Percentiles rank a stretch among this genome's conserved stretches.
Evolutionary conservation across 1,284 basidiomycete genomes (phyloP).

Genomic region (Papiliotrema nemorosa): DNA sequence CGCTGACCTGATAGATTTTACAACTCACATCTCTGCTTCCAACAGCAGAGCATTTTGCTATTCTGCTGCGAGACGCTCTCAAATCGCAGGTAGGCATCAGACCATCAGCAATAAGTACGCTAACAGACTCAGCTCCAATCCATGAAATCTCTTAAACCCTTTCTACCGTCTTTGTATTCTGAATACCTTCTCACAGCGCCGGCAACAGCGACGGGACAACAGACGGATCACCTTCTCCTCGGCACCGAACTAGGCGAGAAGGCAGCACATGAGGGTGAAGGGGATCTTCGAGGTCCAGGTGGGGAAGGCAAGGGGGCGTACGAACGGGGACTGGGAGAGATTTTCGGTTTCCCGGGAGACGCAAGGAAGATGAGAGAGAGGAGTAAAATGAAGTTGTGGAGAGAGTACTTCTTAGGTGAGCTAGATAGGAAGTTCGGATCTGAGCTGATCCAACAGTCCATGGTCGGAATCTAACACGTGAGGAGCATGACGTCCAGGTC

Average conservation of each 20-base stretch:
- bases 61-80: conserved; percentile 80
- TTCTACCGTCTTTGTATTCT: conserved; percentile 90
- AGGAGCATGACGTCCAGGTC: too few relatives aligned
- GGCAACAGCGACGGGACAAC: conserved; percentile 2
- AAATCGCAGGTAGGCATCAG: conserved; percentile 63
- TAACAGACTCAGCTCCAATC: conserved; percentile 61
- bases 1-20: conserved; percentile 64
- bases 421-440: neutral
- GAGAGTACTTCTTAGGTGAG: conserved; percentile 75
- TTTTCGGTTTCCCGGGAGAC: conserved; percentile 89
- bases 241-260: conserved; percentile 26
- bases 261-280: conserved; percentile 52
- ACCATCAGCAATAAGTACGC: too few relatives aligned
- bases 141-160: conserved; percentile 91
- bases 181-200: conserved; percentile 67
- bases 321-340: conserved; percentile 79
- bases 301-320: conserved; percentile 55
- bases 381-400: conserved; percentile 97
- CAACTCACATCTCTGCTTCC: conserved; percentile 94
- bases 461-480: conserved; percentile 48
- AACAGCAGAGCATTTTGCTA: conserved; percentile 91
- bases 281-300: conserved; percentile 53
- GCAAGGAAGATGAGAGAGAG: conserved; percentile 93
- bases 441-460: conserved; percentile 33
- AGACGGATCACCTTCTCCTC: conserved; percentile 22